Conservation (phyloP, 441 rosid genomes). For the Pelargonium citronellum region DNA sequence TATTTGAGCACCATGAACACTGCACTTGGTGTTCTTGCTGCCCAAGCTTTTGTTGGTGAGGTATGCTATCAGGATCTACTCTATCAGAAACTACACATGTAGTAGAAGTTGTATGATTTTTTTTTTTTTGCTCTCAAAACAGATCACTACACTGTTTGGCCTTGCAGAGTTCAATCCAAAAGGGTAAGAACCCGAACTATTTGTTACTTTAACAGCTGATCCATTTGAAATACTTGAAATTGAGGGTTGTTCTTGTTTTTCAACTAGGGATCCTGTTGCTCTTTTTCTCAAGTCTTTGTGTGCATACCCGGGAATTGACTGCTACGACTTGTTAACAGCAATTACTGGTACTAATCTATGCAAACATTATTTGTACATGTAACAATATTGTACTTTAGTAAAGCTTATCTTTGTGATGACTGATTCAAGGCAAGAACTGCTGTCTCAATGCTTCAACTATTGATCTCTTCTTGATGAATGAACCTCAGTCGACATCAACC, state of each 20-base stretch:
- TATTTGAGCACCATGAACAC: conserved; percentile 90
- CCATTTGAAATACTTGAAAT: not conserved
- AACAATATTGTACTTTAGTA: not conserved
- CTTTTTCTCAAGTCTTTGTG: conserved; percentile 50
- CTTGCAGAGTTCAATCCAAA: conserved; percentile 77
- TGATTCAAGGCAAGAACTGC: conserved; percentile 58
- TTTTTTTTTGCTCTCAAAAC: conserved; percentile 14
- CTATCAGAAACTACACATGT: not conserved
- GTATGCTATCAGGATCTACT: conserved; percentile 24
- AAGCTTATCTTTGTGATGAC: not conserved
- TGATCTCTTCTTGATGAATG: conserved; percentile 49
- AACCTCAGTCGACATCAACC: conserved; percentile 77
- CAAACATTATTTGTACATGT: not conserved
- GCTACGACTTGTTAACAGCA: conserved; percentile 55
- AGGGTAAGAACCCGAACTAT: conserved; percentile 33
- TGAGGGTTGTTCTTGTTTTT: not conserved
- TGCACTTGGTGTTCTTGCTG: conserved; percentile 53
- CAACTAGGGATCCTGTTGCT: conserved; percentile 41
- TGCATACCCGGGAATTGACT: conserved; percentile 53
- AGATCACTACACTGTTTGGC: conserved; percentile 55
- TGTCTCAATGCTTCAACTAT: conserved; percentile 73
- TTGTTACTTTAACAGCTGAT: not conserved
- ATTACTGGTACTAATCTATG: conserved; percentile 46
- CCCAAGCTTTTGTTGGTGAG: conserved; percentile 72
- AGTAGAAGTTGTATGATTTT: not conserved